A percentile compares a stretch with the other conserved stretches of the same genome.
phyloP scores from a whole-genome alignment of 768 basidiomycete genomes.

The Leccinum disarticulatum region DNA sequence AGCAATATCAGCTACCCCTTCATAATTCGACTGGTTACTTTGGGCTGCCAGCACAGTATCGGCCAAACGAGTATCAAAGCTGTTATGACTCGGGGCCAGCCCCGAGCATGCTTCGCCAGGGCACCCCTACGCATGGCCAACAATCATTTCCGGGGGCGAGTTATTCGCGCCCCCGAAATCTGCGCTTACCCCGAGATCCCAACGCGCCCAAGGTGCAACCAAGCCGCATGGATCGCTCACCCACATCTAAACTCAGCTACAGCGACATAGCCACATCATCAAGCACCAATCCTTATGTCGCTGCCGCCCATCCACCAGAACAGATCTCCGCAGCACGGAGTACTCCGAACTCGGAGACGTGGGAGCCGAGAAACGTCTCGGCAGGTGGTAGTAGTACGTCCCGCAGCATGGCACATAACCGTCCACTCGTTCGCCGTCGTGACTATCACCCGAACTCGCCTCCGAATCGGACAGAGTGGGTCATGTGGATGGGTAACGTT shows the following conservation, averaged over 20 bases:
- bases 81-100: conserved; percentile 40
- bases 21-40: conserved; percentile 37
- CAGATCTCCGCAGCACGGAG: conserved; percentile 2
- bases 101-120: conserved; percentile 29
- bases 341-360: conserved; percentile 1
- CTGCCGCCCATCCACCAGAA: conserved; percentile 2
- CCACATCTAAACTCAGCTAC: conserved; percentile 8
- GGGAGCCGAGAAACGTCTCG: background rate
- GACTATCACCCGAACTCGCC: conserved; percentile 72
- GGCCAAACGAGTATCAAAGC: conserved; percentile 46
- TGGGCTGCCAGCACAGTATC: conserved; percentile 38
- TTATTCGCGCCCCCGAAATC: conserved; percentile 28
- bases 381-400: conserved; percentile 1
- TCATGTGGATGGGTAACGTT: conserved; percentile 96
- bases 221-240: conserved; percentile 5
- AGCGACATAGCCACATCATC: background rate
- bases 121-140: conserved; percentile 31
- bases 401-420: conserved; percentile 21
- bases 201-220: conserved; percentile 19
- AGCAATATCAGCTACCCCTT: conserved; percentile 14
- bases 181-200: conserved; percentile 20
- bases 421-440: conserved; percentile 41
- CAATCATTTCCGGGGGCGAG: conserved; percentile 31
- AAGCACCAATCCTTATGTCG: background rate
- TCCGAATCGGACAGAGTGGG: conserved; percentile 82